These are phyloP conservation scores for Neopestalotiopsis rosae DNA, from an alignment of 2,329 filamentous ascomycete genomes.

Conservation along the genomic window DNA sequence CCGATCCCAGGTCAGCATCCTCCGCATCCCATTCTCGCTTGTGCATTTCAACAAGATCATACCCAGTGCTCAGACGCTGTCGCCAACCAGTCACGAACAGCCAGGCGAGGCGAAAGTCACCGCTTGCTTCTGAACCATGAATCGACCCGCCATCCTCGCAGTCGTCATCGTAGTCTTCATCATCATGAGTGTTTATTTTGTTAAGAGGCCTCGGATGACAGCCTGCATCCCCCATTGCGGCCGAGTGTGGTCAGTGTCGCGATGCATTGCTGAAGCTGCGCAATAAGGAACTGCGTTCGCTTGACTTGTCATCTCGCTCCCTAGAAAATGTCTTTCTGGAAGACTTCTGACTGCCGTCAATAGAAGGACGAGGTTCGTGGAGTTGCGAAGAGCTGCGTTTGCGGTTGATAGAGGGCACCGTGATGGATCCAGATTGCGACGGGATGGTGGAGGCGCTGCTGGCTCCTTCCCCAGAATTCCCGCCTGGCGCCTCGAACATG, in stretches of 20 bases:
- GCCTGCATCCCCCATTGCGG: slow-evolving; percentile 24
- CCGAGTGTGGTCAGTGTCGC: slow-evolving; percentile 46
- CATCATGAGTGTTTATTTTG: neutral
- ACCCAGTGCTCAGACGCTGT: slow-evolving; percentile 35
- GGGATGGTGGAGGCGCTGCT: slow-evolving; percentile 23
- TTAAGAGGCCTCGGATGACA: slow-evolving; percentile 12
- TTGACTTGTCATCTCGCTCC: slow-evolving; percentile 26
- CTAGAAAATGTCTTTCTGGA: slow-evolving; percentile 14
- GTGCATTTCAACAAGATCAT: slow-evolving; percentile 39
- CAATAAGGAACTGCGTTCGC: slow-evolving; percentile 39
- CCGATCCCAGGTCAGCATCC: neutral
- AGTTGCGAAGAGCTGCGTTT: slow-evolving; percentile 22
- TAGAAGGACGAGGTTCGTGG: slow-evolving; percentile 16
- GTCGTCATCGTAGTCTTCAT: slow-evolving; percentile 22
- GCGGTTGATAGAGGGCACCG: slow-evolving; percentile 24
- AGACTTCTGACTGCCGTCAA: slow-evolving; percentile 3
- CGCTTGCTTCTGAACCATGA: slow-evolving; percentile 21
- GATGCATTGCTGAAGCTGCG: slow-evolving; percentile 23
- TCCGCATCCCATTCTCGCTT: slow-evolving; percentile 24
- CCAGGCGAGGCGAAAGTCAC: slow-evolving; percentile 42
- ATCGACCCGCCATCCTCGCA: neutral
- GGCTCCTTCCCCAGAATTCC: neutral
- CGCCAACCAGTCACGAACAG: slow-evolving; percentile 45
- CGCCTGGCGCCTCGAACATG: slow-evolving; percentile 42
- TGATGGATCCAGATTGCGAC: slow-evolving; percentile 31